phyloP scores from a whole-genome alignment of 805 yeast species.

The Wickerhamia fluorescens region DNA sequence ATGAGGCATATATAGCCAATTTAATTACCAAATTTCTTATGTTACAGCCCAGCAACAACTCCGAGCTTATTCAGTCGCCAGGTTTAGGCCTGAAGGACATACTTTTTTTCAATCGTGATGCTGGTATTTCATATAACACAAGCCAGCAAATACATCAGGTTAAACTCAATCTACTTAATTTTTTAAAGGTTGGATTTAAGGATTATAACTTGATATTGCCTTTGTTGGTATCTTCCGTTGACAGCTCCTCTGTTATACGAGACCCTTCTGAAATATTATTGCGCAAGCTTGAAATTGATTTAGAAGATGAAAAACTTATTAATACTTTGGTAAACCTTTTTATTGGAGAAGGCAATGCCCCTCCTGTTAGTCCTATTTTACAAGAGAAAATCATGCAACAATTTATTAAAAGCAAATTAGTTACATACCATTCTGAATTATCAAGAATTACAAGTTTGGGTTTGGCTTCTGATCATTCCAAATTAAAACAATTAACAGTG shows the following conservation, averaged over 20 bases:
- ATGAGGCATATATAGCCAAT: neutral
- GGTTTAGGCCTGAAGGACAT: conserved; percentile 56
- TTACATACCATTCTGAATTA: conserved; percentile 37
- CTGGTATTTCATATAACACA: conserved; percentile 53
- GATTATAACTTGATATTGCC: conserved; percentile 37
- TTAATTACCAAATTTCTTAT: conserved; percentile 54
- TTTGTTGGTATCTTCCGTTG: conserved; percentile 57
- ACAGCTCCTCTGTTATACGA: conserved; percentile 47
- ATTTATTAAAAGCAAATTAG: conserved; percentile 45
- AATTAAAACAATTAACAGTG: conserved; percentile 50
- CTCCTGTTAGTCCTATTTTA: conserved; percentile 47
- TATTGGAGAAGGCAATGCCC: conserved; percentile 39
- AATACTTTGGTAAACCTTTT: conserved; percentile 41
- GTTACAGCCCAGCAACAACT: conserved; percentile 35
- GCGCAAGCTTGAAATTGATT: conserved; percentile 44
- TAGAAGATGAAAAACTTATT: conserved; percentile 43
- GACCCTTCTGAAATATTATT: conserved; percentile 46
- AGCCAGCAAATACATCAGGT: conserved; percentile 35
- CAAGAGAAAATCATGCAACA: conserved; percentile 51
- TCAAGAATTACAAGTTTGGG: conserved; percentile 53
- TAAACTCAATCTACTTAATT: conserved; percentile 28
- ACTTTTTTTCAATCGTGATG: conserved; percentile 57
- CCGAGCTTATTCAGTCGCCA: conserved; percentile 41
- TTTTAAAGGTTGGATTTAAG: conserved; percentile 34
- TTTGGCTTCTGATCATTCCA: conserved; percentile 45